Evolutionary conservation across 2,329 filamentous ascomycete genomes (phyloP).

Genomic region (Exophiala lecanii-corni): DNA sequence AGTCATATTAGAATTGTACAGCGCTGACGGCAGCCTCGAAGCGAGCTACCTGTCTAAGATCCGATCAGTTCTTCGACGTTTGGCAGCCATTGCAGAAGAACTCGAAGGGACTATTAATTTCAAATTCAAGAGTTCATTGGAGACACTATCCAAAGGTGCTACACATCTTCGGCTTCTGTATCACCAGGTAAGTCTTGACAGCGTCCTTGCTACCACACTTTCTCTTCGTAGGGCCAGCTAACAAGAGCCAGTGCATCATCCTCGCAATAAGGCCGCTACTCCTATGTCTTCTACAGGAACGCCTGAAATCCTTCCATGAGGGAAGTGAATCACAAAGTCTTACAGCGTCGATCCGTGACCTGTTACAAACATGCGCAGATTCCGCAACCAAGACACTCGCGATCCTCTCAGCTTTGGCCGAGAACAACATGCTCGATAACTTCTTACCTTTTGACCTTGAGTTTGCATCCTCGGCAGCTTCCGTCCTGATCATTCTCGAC

Average conservation of each 20-base stretch:
- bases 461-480: not conserved
- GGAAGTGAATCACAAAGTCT: not conserved
- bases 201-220: not conserved
- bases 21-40: slow-evolving; percentile 3
- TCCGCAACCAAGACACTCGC: slow-evolving; percentile 1
- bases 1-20: not conserved
- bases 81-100: slow-evolving; percentile 1
- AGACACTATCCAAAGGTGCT: slow-evolving; percentile 1
- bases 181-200: not conserved
- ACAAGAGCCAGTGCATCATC: slow-evolving; percentile 1
- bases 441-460: slow-evolving; percentile 3
- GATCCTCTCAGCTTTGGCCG: not conserved
- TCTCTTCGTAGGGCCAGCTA: not conserved
- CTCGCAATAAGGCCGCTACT: slow-evolving; percentile 1
- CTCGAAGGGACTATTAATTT: slow-evolving; percentile 3
- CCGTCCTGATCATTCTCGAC: slow-evolving; percentile 2
- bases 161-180: slow-evolving; percentile 1
- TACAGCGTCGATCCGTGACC: not conserved
- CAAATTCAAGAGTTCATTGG: slow-evolving; percentile 3
- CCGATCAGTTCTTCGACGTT: not conserved
- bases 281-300: slow-evolving; percentile 1
- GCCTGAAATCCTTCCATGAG: not conserved
- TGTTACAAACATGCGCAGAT: slow-evolving; percentile 2
- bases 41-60: slow-evolving; percentile 1
- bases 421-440: slow-evolving; percentile 3